Conservation (phyloP, 768 basidiomycete species). For the Plicaturopsis crispa region DNA sequence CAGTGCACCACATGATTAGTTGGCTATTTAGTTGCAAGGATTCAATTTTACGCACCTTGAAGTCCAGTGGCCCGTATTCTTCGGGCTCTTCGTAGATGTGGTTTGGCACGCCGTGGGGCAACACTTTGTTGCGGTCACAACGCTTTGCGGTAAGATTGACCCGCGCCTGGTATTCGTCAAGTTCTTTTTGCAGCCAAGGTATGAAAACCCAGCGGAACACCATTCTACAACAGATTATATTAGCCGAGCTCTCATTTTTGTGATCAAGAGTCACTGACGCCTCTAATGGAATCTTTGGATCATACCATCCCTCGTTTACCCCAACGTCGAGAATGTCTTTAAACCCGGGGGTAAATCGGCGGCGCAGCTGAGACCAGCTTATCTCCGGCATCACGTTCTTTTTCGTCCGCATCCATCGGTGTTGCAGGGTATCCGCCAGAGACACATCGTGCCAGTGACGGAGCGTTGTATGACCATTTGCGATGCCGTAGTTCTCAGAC, state of each 20-base stretch:
- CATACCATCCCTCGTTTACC: constrained; percentile 20
- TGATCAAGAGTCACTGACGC: too few relatives aligned
- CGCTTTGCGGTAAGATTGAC: constrained; percentile 17
- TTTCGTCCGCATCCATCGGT: constrained; percentile 16
- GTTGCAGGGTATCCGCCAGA: constrained; percentile 17
- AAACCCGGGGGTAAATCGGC: constrained; percentile 25
- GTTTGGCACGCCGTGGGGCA: neutral
- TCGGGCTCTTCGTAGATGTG: neutral
- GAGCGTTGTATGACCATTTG: constrained; percentile 20
- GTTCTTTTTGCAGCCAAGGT: constrained; percentile 30
- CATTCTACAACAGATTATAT: too few relatives aligned
- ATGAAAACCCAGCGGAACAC: constrained; percentile 34
- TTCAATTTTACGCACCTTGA: constrained; percentile 3
- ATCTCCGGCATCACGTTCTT: constrained; percentile 19
- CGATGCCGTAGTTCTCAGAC: constrained; percentile 19
- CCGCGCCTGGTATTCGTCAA: constrained; percentile 19
- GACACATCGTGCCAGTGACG: constrained; percentile 16
- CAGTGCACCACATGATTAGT: too few relatives aligned
- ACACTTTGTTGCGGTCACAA: neutral
- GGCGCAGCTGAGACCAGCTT: constrained; percentile 20
- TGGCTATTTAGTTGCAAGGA: too few relatives aligned
- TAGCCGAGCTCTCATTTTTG: too few relatives aligned
- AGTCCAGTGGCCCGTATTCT: neutral
- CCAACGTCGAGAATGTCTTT: constrained; percentile 25
- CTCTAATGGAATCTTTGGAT: constrained; percentile 16